Evolutionary conservation across 805 yeast species (phyloP).

Genomic region (Candida tallmaniae): DNA sequence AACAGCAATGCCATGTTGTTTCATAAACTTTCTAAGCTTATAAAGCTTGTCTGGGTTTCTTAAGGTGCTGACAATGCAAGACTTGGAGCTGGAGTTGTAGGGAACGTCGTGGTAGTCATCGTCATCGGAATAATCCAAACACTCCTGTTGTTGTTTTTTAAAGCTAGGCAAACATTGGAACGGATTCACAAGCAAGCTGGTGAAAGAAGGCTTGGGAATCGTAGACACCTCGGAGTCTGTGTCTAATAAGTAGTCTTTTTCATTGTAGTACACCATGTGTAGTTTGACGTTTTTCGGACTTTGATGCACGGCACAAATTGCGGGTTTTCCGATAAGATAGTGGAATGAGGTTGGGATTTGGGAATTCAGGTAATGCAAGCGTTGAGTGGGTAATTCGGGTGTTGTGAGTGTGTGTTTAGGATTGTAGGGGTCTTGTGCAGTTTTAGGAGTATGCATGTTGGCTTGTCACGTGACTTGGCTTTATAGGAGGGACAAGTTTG

Average conservation of each 20-base stretch:
- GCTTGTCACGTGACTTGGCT: no score
- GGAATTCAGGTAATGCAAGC: no score
- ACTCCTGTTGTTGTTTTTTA: not conserved
- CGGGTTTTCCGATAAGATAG: not conserved
- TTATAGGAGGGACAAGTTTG: no score
- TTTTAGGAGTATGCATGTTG: no score
- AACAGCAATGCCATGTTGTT: conserved; percentile 56
- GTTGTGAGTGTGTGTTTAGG: no score
- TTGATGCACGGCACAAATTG: not conserved
- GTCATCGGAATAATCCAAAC: conserved; percentile 7
- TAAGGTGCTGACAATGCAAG: conserved; percentile 14
- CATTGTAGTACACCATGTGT: conserved; percentile 5
- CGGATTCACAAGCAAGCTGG: conserved; percentile 17
- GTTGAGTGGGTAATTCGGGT: no score
- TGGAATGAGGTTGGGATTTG: no score
- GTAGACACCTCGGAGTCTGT: conserved; percentile 18
- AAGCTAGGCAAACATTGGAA: conserved; percentile 21
- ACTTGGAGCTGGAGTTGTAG: conserved; percentile 6
- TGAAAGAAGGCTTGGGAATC: conserved; percentile 15
- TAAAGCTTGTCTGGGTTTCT: conserved; percentile 59
- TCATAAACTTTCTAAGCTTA: conserved; percentile 62
- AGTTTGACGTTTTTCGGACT: no score
- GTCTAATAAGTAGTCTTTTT: conserved; percentile 14
- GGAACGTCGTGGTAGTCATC: conserved; percentile 24
- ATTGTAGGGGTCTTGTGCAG: no score